A percentile compares a stretch with the other conserved stretches of the same genome.
phyloP scores from a whole-genome alignment of 108 stramenopile genomes.

The Pseudonitzschia pungens region DNA sequence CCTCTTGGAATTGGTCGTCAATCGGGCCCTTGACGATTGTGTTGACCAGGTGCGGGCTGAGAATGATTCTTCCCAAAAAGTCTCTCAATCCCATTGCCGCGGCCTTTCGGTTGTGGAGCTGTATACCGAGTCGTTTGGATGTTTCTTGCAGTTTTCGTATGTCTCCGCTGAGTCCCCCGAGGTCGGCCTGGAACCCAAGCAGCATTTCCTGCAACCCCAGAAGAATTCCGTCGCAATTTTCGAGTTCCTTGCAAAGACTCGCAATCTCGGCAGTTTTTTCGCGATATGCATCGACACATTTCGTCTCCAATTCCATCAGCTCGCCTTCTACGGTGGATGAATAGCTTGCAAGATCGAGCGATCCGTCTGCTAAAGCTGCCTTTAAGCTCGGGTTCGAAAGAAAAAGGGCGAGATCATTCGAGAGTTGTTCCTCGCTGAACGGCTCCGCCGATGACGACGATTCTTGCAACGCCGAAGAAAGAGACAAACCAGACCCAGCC shows the following conservation, averaged over 20 bases:
- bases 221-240: conserved; percentile 91
- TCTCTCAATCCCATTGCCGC: conserved; percentile 87
- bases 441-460: conserved; percentile 15
- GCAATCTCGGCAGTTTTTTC: conserved; percentile 62
- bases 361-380: conserved; percentile 79
- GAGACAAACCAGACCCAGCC: not conserved
- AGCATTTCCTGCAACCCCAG: conserved; percentile 96
- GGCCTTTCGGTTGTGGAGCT: conserved; percentile 88
- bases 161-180: conserved; percentile 95
- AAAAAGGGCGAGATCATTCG: conserved; percentile 78
- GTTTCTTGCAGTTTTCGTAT: conserved; percentile 96
- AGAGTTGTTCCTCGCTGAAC: conserved; percentile 70
- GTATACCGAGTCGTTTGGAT: conserved; percentile 76
- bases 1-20: conserved; percentile 83
- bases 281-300: conserved; percentile 77
- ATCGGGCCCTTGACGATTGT: conserved; percentile 89
- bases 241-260: conserved; percentile 76
- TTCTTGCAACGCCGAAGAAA: conserved; percentile 11
- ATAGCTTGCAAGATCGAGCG: conserved; percentile 77
- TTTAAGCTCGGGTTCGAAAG: conserved; percentile 79
- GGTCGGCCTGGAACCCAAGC: conserved; percentile 97
- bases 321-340: conserved; percentile 80
- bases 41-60: conserved; percentile 83
- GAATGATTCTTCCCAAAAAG: conserved; percentile 90
- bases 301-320: conserved; percentile 61